Base-by-base conservation (phyloP, 345 rosid species). In the Linum usitatissimum region DNA sequence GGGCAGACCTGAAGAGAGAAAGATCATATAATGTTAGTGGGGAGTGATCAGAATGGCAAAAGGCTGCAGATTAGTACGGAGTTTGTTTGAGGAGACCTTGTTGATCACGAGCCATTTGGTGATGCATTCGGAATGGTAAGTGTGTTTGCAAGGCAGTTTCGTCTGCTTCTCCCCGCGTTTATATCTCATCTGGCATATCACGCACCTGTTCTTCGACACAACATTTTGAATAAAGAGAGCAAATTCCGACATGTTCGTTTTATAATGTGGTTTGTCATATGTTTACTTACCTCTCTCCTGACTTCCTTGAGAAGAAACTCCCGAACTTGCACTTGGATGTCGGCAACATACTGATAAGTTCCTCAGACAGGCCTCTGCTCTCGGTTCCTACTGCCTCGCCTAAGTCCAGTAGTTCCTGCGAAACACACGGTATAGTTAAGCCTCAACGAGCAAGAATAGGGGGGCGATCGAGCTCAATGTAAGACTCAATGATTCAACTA, bases 301-400 rank as follows among this genome's bases (percentile, higher is more conserved):
- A 73, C 61, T 67, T 83, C 31, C 80, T 77, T 9, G 73, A 78
- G 70, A 86, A 81, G 58, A 86, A 73, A 70, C 71, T 73, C 53
- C 82, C 77, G 18, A 77, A 73, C 78, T 83, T 83, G 80, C 75
- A 81, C 66, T 75, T 86, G 54, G 88, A 75, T 64, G 81, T 77
- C 17, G 92, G 92, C 74, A 86, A 88, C 66, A 73, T 70, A 59
- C 75, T 67, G 40, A 86, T 83, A 19, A 78, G 81, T 63, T 83
- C 88, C 40, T 75, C 71, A 6, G 84, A 64, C 7, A 86, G 86
- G 62, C 92, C 92, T 73, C 81, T 73, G 64, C 81, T 80, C 59
- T 86, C 82, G 28, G 81, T 77, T 62, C 92, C 89, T 49, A 83
- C 81, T 55, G 92, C 68, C 68, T 86, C 92, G 0, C 92, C 88